phyloP scores from a whole-genome alignment of 805 yeast genomes.

The Wickerhamiella nectarea region DNA sequence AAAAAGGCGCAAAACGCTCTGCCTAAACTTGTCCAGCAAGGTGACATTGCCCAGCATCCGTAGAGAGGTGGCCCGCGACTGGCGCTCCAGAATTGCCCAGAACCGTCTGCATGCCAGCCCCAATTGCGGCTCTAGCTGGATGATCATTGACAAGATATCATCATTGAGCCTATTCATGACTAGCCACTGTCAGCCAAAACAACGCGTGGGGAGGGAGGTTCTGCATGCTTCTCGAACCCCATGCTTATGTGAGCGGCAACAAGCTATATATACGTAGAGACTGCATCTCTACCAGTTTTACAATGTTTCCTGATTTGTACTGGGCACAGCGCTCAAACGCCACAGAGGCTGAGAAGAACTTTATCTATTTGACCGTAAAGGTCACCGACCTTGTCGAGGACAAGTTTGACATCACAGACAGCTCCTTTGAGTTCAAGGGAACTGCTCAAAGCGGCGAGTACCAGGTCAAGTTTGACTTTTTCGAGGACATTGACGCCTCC shows the following conservation, averaged over 20 bases:
- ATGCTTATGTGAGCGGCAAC: conserved; percentile 2
- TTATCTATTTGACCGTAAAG: conserved; percentile 59
- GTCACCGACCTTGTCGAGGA: conserved; percentile 56
- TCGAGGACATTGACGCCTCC: conserved; percentile 55
- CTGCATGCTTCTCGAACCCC: conserved; percentile 7
- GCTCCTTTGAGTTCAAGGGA: conserved; percentile 40
- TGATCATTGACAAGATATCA: conserved; percentile 10
- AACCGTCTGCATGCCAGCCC: conserved; percentile 13
- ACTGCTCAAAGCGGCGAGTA: conserved; percentile 36
- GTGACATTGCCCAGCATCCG: conserved; percentile 2
- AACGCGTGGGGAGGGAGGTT: background rate
- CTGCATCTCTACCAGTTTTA: background rate
- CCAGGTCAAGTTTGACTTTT: conserved; percentile 60
- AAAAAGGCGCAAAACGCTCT: conserved; percentile 11
- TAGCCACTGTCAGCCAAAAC: background rate
- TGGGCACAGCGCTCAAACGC: conserved; percentile 96
- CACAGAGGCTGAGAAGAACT: conserved; percentile 57
- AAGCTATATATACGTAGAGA: background rate
- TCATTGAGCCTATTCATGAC: conserved; percentile 15
- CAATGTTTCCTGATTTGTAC: conserved; percentile 38
- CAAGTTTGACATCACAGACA: conserved; percentile 46
- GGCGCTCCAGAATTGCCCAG: conserved; percentile 13
- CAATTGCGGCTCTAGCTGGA: conserved; percentile 12
- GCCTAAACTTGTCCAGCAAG: conserved; percentile 14
- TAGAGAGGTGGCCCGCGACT: background rate